Evolutionary conservation across 345 rosid species (phyloP), one percentile per base, ranked within the genome.

Genomic region (Lepidium sativum): DNA sequence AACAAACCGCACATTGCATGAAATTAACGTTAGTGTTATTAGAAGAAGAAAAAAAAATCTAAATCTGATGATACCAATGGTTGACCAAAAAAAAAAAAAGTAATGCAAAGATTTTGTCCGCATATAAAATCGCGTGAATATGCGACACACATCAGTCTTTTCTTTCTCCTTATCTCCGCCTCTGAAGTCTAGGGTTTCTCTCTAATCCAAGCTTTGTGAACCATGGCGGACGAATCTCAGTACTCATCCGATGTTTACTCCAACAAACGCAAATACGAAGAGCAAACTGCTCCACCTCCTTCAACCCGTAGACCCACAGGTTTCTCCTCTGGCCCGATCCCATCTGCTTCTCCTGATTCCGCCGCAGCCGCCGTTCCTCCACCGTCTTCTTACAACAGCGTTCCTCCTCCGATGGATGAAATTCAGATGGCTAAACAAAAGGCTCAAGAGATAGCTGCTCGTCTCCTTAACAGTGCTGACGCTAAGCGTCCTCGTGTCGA

Each of bases 161-260:
- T 10, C 10, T 13, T 50, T 57, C 41, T 54, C 72, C 60, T 54
- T 60, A 13, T 52, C 45, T 55, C 64, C 69, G 68, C 70, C 61
- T 53, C 82, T 82, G 34, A 27, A 27, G 31, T 20, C 52, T 49
- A 86, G 94, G 94, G 94, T 84, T 82, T 86, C 78, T 72, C 18
- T 50, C 53, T 15, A 42, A 53, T 49, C 65, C 39, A 27, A 8
- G 43, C 43, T 34, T 4, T 27, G 6, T 16, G 43, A n/a, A 43
- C 15, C 20, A 94, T 95, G 99, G 98, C 95, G 12, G 99, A 91
- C 78, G 99, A 94, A 77, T 75, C 92, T n/a, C 95, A 84, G 7
- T 90, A 90, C 85, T 78, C 96, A 8, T 79, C 96, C 4, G 74
- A 83, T 4, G 12, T 80, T 9, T 75, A 69, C 59, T 41, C 72